phyloP scores from a whole-genome alignment of 1,139 yeast genomes.

The Yamadazyma siamensis region DNA sequence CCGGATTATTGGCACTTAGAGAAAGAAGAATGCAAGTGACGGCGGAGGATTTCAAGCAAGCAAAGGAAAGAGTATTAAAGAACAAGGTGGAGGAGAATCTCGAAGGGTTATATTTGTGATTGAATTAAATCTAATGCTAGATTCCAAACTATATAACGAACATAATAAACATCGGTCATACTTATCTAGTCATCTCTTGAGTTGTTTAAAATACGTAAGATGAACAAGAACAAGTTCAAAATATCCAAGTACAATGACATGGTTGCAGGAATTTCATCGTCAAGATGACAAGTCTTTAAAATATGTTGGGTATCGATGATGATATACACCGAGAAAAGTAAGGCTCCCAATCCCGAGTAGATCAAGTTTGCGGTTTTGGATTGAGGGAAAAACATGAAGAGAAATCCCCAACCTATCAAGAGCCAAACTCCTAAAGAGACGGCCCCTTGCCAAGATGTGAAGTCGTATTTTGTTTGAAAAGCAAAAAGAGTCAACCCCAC shows the following conservation, averaged over 20 bases:
- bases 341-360: constrained; percentile 72
- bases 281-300: constrained; percentile 77
- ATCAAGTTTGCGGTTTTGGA: constrained; percentile 53
- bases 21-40: constrained; percentile 99
- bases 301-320: constrained; percentile 80
- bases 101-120: constrained; percentile 83
- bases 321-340: constrained; percentile 69
- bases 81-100: constrained; percentile 96
- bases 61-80: constrained; percentile 95
- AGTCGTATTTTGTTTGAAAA: constrained; percentile 78
- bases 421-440: constrained; percentile 62
- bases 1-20: constrained; percentile 91
- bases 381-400: constrained; percentile 63
- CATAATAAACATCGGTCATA: not conserved
- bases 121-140: not conserved
- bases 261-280: constrained; percentile 81
- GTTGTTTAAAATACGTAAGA: constrained; percentile 63
- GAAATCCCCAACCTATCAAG: constrained; percentile 69
- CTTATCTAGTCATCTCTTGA: constrained; percentile 12
- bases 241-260: constrained; percentile 77
- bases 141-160: not conserved
- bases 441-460: constrained; percentile 68
- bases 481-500: constrained; percentile 76
- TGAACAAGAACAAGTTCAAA: constrained; percentile 73
- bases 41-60: constrained; percentile 90